A percentile compares a stretch with the other conserved stretches of the same genome.
These are phyloP conservation scores for Teratosphaeriaceae sp. DNA, from an alignment of 2,329 filamentous ascomycete genomes.

Conservation along the genomic window DNA sequence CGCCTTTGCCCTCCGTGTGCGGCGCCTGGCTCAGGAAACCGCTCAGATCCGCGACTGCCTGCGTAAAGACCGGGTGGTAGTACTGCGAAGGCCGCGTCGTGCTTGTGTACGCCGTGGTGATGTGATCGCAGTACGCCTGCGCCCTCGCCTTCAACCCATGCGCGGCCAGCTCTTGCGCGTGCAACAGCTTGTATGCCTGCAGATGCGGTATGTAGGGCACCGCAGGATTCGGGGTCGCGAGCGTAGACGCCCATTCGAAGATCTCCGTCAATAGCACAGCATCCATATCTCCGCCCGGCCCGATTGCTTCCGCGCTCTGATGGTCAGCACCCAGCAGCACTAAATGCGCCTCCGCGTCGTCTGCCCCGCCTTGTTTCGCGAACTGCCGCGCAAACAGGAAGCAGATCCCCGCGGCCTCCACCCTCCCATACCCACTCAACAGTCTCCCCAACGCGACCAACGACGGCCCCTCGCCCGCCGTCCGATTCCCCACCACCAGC, in stretches of 20 bases:
- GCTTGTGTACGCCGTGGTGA: slow-evolving; percentile 66
- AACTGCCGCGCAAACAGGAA: slow-evolving; percentile 74
- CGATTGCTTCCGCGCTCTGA: slow-evolving; percentile 51
- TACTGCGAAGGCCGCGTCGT: slow-evolving; percentile 83
- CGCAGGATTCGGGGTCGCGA: slow-evolving; percentile 37
- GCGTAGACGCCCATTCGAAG: slow-evolving; percentile 81
- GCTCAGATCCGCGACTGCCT: slow-evolving; percentile 73
- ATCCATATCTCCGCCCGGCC: slow-evolving; percentile 64
- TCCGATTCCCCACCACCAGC: slow-evolving; percentile 83
- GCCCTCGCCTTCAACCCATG: slow-evolving; percentile 77
- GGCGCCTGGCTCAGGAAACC: slow-evolving; percentile 79
- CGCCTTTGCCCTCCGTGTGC: slow-evolving; percentile 53
- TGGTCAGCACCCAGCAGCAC: slow-evolving; percentile 84
- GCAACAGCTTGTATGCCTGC: slow-evolving; percentile 83
- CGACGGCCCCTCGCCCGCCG: slow-evolving; percentile 67
- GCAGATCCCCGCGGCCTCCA: slow-evolving; percentile 90
- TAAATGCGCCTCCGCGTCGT: slow-evolving; percentile 72
- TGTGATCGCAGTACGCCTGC: slow-evolving; percentile 83
- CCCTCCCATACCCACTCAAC: slow-evolving; percentile 75
- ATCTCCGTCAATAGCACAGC: slow-evolving; percentile 91
- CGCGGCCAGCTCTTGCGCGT: slow-evolving; percentile 78
- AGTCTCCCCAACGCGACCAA: slow-evolving; percentile 75
- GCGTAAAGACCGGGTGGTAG: slow-evolving; percentile 68
- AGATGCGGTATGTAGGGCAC: slow-evolving; percentile 63
- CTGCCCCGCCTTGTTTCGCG: slow-evolving; percentile 70